Percentiles rank a stretch among this genome's conserved stretches.
phyloP scores from a whole-genome alignment of 2,329 filamentous ascomycete genomes.

The Xenoacremonium recifei region DNA sequence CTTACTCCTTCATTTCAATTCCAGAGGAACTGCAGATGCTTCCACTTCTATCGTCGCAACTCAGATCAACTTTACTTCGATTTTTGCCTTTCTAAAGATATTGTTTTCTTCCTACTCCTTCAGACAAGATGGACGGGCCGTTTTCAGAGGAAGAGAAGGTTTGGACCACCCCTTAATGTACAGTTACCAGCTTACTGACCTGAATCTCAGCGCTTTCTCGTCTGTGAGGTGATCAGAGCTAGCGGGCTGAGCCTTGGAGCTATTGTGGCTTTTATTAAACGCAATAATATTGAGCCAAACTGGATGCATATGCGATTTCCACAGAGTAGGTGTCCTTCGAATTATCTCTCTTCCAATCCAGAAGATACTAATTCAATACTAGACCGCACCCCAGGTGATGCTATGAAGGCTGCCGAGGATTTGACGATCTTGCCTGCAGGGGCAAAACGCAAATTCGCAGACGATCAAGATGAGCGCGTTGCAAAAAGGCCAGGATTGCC shows the following conservation, averaged over 20 bases:
- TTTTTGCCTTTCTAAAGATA: no score
- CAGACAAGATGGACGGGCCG: slow-evolving; percentile 22
- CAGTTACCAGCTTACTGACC: slow-evolving; percentile 2
- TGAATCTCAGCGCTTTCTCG: slow-evolving; percentile 50
- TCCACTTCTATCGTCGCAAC: no score
- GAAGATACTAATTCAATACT: no score
- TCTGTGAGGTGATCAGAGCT: slow-evolving; percentile 58
- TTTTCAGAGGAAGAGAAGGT: slow-evolving; percentile 56
- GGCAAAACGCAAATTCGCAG: slow-evolving; percentile 36
- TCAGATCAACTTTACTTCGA: no score
- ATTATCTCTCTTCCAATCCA: no score
- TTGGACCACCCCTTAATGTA: slow-evolving; percentile 13
- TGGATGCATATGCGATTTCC: slow-evolving; percentile 51
- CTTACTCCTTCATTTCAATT: slow-evolving; percentile 12
- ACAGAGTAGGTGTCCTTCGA: slow-evolving; percentile 34
- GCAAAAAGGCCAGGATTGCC: slow-evolving; percentile 30
- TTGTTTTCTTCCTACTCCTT: no score
- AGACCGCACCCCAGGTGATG: no score
- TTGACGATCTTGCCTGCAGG: slow-evolving; percentile 31
- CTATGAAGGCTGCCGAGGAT: slow-evolving; percentile 38
- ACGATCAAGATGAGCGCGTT: slow-evolving; percentile 31
- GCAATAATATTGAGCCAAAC: slow-evolving; percentile 39
- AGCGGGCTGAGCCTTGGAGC: slow-evolving; percentile 47
- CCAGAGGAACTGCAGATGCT: slow-evolving; percentile 10
- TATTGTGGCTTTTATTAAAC: slow-evolving; percentile 47